Evolutionary conservation across 2,329 filamentous ascomycete species (phyloP).

Genomic region (Fusarium setosum): DNA sequence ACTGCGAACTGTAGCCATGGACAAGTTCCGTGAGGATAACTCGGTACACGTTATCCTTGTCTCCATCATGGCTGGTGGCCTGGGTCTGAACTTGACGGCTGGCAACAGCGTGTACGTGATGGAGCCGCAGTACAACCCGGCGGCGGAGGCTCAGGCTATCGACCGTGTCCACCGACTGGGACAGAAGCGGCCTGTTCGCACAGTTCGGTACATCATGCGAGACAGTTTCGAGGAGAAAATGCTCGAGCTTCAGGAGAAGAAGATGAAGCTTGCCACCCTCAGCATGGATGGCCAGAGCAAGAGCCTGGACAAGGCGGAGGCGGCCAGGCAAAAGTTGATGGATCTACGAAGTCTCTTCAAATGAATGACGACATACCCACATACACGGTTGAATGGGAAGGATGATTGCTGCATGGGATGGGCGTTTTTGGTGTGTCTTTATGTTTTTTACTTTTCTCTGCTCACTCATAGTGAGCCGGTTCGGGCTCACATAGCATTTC

Average conservation of each 20-base stretch:
- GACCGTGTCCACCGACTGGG: constrained; percentile 93
- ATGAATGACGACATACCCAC: constrained; percentile 45
- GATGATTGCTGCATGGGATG: constrained; percentile 29
- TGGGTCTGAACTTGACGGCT: constrained; percentile 90
- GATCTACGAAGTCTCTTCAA: constrained; percentile 70
- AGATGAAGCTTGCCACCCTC: constrained; percentile 88
- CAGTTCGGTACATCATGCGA: constrained; percentile 89
- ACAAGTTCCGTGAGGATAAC: constrained; percentile 79
- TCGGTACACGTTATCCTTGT: constrained; percentile 85
- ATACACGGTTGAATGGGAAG: constrained; percentile 17
- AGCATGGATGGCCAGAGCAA: constrained; percentile 78
- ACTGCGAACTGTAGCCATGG: constrained; percentile 80
- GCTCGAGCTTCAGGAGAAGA: constrained; percentile 88
- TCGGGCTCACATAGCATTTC: constrained; percentile 32
- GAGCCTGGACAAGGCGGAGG: constrained; percentile 61
- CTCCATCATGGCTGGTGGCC: constrained; percentile 90
- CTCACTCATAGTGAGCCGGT: constrained; percentile 22
- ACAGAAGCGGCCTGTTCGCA: constrained; percentile 89
- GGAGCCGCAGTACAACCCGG: constrained; percentile 98
- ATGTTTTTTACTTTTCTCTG: constrained; percentile 46
- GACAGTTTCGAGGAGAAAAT: constrained; percentile 96
- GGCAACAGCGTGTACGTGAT: constrained; percentile 93
- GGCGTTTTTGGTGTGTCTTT: constrained; percentile 37
- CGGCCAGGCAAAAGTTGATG: constrained; percentile 71
- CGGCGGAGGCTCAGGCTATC: constrained; percentile 92